Evolutionary conservation across 257 asterid genomes (phyloP), one percentile per base, ranked within the genome.

Genomic region (Solanum etuberosum): DNA sequence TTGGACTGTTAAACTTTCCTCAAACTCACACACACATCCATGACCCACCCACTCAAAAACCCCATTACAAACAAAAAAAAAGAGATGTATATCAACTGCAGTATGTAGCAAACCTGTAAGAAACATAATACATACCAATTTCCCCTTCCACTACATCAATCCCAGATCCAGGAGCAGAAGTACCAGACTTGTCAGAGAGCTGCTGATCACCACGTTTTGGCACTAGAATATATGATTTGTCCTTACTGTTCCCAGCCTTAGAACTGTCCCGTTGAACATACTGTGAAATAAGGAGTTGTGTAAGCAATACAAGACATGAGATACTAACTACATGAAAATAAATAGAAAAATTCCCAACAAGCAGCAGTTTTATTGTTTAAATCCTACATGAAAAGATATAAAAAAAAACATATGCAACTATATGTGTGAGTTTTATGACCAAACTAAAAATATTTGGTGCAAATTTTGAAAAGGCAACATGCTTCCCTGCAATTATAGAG

Each of bases 181-280:
- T 85, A 85, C 83, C 87, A 83, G 93, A 84, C 87, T 92, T 93
- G 87, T 89, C 94, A 46, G 86, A 67, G 23, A 89, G 86, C 86
- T 86, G 90, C 84, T 89, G 95, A 90, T 89, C 92, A 89, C 92
- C 95, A 85, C 89, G 92, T 89, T 91, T 95, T 35, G 93, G 78
- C 88, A 82, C 91, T 90, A 88, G 87, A 61, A 83, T 84, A 89
- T 91, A 83, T 51, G 94, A 78, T 88, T 91, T 95, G 88, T 93
- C 95, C 90, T 92, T 95, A 91, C 92, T 88, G 88, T 88, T 88
- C 73, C 86, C 87, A 87, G 67, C 86, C 92, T 93, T 94, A 86
- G 93, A 87, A 90, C 88, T 89, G 61, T 94, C 96, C 92, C 96
- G 92, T 43, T 84, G 88, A 86, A 95, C 95, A 65, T 95, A 95